Evolutionary conservation across 1,284 basidiomycete species (phyloP).

Genomic region (Grifola frondosa): DNA sequence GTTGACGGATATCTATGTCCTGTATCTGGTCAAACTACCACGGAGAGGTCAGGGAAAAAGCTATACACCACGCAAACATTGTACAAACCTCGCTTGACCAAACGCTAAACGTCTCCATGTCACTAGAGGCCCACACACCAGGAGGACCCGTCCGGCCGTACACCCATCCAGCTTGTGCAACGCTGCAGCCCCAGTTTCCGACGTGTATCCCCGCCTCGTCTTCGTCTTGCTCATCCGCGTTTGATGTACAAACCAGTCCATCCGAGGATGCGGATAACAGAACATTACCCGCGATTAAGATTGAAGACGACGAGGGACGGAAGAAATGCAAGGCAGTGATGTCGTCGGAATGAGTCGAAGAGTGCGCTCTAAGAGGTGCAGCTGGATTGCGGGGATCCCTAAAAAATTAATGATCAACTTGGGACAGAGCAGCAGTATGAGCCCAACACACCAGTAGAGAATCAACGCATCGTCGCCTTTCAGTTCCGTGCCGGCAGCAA

Average conservation of each 20-base stretch:
- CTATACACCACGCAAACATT: background rate
- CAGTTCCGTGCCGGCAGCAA: slow-evolving; percentile 72
- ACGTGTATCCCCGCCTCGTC: slow-evolving; percentile 71
- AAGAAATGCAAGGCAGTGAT: slow-evolving; percentile 65
- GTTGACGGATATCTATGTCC: slow-evolving; percentile 36
- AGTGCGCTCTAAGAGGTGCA: slow-evolving; percentile 49
- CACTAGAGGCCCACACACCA: slow-evolving; percentile 70
- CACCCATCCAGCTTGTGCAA: slow-evolving; percentile 74
- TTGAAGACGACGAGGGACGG: slow-evolving; percentile 20
- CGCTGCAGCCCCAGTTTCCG: slow-evolving; percentile 73
- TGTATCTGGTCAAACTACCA: slow-evolving; percentile 34
- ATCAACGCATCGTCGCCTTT: slow-evolving; percentile 70
- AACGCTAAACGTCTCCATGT: slow-evolving; percentile 82
- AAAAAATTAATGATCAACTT: slow-evolving; percentile 6
- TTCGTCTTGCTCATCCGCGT: slow-evolving; percentile 68
- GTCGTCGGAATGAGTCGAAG: slow-evolving; percentile 77
- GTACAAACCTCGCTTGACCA: slow-evolving; percentile 66
- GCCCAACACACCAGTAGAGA: slow-evolving; percentile 64
- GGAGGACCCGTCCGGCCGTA: slow-evolving; percentile 29
- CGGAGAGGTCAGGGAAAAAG: background rate
- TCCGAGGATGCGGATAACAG: slow-evolving; percentile 73
- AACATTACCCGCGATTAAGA: slow-evolving; percentile 26
- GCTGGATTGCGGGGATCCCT: slow-evolving; percentile 61
- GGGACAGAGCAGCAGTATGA: background rate
- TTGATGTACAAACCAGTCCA: slow-evolving; percentile 66